Conservation (phyloP, 306 rosid genomes). For the Hylodesmum podocarpum region DNA sequence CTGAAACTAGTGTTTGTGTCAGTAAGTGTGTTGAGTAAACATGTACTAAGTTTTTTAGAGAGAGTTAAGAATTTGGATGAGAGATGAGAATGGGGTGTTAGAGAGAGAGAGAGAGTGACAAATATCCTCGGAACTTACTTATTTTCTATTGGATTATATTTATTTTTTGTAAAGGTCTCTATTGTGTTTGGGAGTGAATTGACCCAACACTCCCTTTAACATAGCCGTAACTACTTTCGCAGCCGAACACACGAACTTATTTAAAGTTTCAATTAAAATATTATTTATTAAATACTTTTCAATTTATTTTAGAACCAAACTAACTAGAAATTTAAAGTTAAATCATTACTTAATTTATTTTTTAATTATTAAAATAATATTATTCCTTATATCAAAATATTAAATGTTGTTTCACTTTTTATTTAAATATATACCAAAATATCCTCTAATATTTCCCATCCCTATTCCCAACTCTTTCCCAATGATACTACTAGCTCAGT, state of each 20-base stretch:
- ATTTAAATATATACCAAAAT: background rate
- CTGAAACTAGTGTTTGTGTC: constrained; percentile 31
- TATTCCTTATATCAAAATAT: too few relatives aligned
- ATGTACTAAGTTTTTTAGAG: background rate
- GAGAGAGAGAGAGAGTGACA: constrained; percentile 24
- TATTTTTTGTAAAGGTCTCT: too few relatives aligned
- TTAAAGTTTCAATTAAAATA: background rate
- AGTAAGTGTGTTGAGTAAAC: constrained; percentile 9
- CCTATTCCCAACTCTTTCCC: too few relatives aligned
- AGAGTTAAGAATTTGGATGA: background rate
- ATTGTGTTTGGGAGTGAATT: background rate
- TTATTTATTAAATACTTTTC: too few relatives aligned
- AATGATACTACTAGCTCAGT: too few relatives aligned
- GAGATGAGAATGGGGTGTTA: background rate
- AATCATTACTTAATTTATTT: too few relatives aligned
- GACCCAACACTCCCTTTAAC: constrained; percentile 18
- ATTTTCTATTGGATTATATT: too few relatives aligned
- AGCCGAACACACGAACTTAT: background rate
- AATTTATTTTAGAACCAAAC: too few relatives aligned
- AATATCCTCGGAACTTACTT: constrained; percentile 29
- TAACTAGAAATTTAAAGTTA: too few relatives aligned
- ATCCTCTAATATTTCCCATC: background rate
- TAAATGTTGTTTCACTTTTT: too few relatives aligned
- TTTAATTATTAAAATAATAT: too few relatives aligned
- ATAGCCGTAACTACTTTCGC: constrained; percentile 12